Percentiles rank a stretch among this genome's conserved stretches.
These are phyloP conservation scores for Simmondsia chinensis DNA, from an alignment of 148 eudicot genomes.

Conservation along the genomic window DNA sequence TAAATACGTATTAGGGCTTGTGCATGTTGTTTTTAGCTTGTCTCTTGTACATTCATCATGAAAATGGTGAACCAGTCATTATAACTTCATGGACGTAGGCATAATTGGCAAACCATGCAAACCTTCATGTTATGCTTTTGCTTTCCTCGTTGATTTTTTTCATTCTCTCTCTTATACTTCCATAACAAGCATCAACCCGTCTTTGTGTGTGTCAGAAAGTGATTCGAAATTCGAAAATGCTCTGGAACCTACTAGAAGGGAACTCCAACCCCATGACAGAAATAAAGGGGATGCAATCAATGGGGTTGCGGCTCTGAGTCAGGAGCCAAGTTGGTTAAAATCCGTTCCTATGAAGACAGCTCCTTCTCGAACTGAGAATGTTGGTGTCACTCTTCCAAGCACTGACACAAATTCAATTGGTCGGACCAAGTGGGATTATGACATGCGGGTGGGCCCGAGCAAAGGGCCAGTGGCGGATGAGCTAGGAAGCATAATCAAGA, in stretches of 20 bases:
- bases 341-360: slow-evolving; percentile 28
- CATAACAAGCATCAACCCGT: too few species aligned
- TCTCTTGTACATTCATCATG: too few species aligned
- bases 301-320: slow-evolving; percentile 21
- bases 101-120: too few species aligned
- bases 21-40: too few species aligned
- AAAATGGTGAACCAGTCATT: too few species aligned
- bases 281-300: slow-evolving; percentile 24
- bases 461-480: slow-evolving; percentile 49
- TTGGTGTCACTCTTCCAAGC: slow-evolving; percentile 21
- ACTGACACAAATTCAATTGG: slow-evolving; percentile 25
- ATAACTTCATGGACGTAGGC: too few species aligned
- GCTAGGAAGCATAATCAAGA: slow-evolving; percentile 68
- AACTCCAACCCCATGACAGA: slow-evolving; percentile 20
- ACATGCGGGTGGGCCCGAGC: slow-evolving; percentile 20
- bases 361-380: slow-evolving; percentile 27
- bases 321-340: slow-evolving; percentile 43
- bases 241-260: slow-evolving; percentile 29
- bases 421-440: slow-evolving; percentile 21
- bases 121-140: too few species aligned
- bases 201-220: slow-evolving; percentile 32
- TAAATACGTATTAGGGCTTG: too few species aligned
- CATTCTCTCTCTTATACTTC: too few species aligned
- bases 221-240: slow-evolving; percentile 34
- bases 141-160: too few species aligned